phyloP scores from a whole-genome alignment of 192 early-diverging fungal genomes.

The Thamnidium elegans region DNA sequence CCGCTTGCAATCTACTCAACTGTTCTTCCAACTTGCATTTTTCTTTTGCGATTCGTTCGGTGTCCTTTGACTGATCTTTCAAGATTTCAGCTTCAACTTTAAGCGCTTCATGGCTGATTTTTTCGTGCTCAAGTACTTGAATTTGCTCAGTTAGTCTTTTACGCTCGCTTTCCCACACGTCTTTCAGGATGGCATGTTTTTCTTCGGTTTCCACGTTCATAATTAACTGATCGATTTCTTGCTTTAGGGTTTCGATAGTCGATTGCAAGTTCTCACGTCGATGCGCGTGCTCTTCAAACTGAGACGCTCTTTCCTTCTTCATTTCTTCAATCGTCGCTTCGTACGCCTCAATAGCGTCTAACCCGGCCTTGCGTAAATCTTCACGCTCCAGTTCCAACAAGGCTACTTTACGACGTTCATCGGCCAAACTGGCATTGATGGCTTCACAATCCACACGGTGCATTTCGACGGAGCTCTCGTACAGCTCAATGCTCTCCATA shows the following conservation, averaged over 20 bases:
- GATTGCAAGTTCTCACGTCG: conserved; percentile 35
- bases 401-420: conserved; percentile 31
- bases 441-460: conserved; percentile 40
- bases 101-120: conserved; percentile 30
- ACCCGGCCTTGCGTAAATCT: conserved; percentile 38
- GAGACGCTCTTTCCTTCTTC: conserved; percentile 35
- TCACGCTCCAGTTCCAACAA: conserved; percentile 33
- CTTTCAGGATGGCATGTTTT: conserved; percentile 49
- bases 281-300: conserved; percentile 22
- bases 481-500: conserved; percentile 45
- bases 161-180: conserved; percentile 50
- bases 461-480: conserved; percentile 39
- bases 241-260: conserved; percentile 43
- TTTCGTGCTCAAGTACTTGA: conserved; percentile 30
- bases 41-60: conserved; percentile 41
- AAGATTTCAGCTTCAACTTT: conserved; percentile 35
- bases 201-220: conserved; percentile 34
- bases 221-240: conserved; percentile 47
- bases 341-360: conserved; percentile 47
- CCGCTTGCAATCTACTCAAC: conserved; percentile 29
- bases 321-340: conserved; percentile 41
- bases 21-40: conserved; percentile 37
- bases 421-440: conserved; percentile 26
- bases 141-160: conserved; percentile 43
- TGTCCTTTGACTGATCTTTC: conserved; percentile 40